These are phyloP conservation scores for Pythium dissotocum DNA, from an alignment of 352 stramenopile genomes.

Conservation along the genomic window DNA sequence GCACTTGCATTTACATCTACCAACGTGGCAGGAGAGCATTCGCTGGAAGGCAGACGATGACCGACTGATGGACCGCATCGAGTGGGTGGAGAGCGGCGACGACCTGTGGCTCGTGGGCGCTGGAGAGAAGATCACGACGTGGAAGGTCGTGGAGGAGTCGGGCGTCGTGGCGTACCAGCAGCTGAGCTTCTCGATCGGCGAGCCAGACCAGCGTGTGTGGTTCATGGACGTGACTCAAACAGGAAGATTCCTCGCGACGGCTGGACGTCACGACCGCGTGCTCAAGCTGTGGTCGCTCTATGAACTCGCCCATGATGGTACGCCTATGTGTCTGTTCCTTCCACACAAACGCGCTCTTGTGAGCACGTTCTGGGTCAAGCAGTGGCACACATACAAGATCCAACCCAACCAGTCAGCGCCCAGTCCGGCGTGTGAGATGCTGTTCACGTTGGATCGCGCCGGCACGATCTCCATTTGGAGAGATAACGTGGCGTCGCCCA, in stretches of 20 bases:
- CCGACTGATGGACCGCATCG: conserved; percentile 50
- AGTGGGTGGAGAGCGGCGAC: conserved; percentile 74
- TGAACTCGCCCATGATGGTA: conserved; percentile 52
- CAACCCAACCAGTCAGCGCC: conserved; percentile 21
- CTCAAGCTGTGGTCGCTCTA: conserved; percentile 70
- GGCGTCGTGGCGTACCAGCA: conserved; percentile 76
- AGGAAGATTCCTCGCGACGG: conserved; percentile 64
- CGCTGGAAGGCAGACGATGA: conserved; percentile 72
- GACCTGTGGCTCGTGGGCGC: conserved; percentile 69
- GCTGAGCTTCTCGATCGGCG: conserved; percentile 52
- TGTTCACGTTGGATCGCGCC: conserved; percentile 69
- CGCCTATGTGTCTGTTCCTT: conserved; percentile 60
- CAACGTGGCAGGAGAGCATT: conserved; percentile 66
- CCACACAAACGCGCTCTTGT: conserved; percentile 61
- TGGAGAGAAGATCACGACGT: conserved; percentile 74
- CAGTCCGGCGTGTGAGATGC: conserved; percentile 48
- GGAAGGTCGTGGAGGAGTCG: conserved; percentile 81
- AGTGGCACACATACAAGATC: conserved; percentile 52
- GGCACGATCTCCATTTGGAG: conserved; percentile 79
- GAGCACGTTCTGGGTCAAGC: conserved; percentile 54
- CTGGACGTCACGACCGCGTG: conserved; percentile 58
- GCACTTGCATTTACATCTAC: conserved; percentile 70
- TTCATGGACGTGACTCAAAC: conserved; percentile 69
- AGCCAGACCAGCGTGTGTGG: conserved; percentile 30
- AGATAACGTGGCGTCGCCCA: conserved; percentile 45